Evolutionary conservation across 352 stramenopile genomes (phyloP).

Genomic region (Pythium biforme): DNA sequence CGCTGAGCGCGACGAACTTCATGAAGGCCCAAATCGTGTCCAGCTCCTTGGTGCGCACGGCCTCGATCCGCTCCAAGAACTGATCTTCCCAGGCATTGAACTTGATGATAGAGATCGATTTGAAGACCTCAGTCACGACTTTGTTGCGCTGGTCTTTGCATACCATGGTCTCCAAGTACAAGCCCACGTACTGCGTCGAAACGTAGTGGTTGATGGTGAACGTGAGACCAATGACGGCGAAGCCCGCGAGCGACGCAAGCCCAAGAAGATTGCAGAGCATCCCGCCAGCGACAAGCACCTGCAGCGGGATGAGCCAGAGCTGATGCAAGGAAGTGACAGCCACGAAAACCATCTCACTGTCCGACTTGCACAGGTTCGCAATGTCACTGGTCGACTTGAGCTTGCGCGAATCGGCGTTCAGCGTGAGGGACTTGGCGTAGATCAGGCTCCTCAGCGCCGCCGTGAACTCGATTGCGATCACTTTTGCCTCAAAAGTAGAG

Average conservation of each 20-base stretch:
- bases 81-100: constrained; percentile 62
- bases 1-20: neutral
- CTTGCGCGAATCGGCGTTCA: constrained; percentile 37
- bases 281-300: constrained; percentile 37
- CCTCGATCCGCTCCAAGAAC: constrained; percentile 44
- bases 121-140: constrained; percentile 54
- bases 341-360: constrained; percentile 44
- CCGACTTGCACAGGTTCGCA: constrained; percentile 53
- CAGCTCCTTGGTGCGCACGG: neutral
- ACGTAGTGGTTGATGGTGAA: constrained; percentile 14
- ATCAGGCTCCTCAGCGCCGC: constrained; percentile 46
- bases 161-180: constrained; percentile 31
- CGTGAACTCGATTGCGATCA: constrained; percentile 58
- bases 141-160: constrained; percentile 40
- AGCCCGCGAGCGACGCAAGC: constrained; percentile 39
- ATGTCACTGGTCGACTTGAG: constrained; percentile 55
- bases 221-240: constrained; percentile 37
- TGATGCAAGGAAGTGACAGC: constrained; percentile 50
- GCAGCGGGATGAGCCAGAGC: constrained; percentile 56
- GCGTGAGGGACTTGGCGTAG: constrained; percentile 44
- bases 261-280: constrained; percentile 40
- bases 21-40: neutral
- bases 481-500: constrained; percentile 43
- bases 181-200: constrained; percentile 32
- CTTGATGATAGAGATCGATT: constrained; percentile 91